A percentile compares a stretch with the other conserved stretches of the same genome.
Evolutionary conservation across 768 basidiomycete species (phyloP).

Genomic region (Podaxis carcinomalis): DNA sequence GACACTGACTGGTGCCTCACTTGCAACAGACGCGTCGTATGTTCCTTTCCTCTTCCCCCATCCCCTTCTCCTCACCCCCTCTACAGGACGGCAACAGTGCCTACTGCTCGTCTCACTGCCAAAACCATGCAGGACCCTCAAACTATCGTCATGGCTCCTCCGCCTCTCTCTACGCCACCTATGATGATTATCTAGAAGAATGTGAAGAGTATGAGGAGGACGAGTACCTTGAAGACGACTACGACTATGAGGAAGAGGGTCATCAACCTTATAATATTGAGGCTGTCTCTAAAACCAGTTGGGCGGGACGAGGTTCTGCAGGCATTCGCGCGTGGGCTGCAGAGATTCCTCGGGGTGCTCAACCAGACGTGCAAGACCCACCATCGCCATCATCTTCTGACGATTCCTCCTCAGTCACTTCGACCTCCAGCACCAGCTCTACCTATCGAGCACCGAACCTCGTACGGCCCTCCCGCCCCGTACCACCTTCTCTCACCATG

Average conservation of each 20-base stretch:
- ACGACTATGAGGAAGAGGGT: conserved; percentile 22
- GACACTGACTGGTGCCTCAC: conserved; percentile 71
- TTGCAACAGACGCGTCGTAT: conserved; percentile 56
- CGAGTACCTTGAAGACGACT: conserved; percentile 22
- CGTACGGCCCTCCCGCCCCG: conserved; percentile 35
- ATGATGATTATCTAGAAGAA: conserved; percentile 11
- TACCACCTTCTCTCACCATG: conserved; percentile 48
- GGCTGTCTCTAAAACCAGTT: conserved; percentile 10
- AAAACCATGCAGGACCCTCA: conserved; percentile 28
- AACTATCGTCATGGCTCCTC: conserved; percentile 6
- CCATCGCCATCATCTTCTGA: conserved; percentile 2
- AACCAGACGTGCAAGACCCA: conserved; percentile 1
- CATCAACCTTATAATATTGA: conserved; percentile 30
- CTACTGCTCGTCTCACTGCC: conserved; percentile 52
- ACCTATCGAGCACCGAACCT: conserved; percentile 31
- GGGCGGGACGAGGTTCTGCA: conserved; percentile 19
- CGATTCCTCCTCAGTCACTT: conserved; percentile 16
- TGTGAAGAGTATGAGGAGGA: conserved; percentile 19
- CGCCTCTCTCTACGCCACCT: neutral
- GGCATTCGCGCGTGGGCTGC: conserved; percentile 30
- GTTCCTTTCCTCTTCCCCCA: conserved; percentile 21
- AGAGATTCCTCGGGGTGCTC: conserved; percentile 5
- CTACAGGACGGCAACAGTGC: conserved; percentile 29
- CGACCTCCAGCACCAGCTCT: conserved; percentile 18
- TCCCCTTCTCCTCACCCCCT: conserved; percentile 15